Percentiles rank a stretch among this genome's conserved stretches.
phyloP scores from a whole-genome alignment of 495 filamentous ascomycete species.

The Barbatosphaeria neglecta region DNA sequence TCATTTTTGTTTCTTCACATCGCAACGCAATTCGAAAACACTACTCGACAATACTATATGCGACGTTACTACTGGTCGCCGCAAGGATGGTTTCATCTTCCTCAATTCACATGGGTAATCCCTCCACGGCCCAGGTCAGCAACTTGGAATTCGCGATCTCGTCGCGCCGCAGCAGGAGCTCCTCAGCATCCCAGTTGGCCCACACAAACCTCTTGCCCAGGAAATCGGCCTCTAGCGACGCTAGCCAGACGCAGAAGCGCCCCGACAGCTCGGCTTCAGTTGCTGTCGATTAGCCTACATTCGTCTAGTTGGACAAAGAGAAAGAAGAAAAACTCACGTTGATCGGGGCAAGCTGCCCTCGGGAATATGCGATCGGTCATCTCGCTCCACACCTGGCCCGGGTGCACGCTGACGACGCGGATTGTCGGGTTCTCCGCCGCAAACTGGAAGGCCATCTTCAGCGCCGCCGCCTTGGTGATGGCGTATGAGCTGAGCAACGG shows the following conservation, averaged over 20 bases:
- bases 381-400: constrained; percentile 3
- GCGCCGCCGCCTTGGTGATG: constrained; percentile 1
- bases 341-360: constrained; percentile 1
- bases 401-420: constrained; percentile 3
- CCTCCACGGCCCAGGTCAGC: constrained; percentile 9
- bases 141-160: constrained; percentile 21
- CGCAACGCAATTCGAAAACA: no score
- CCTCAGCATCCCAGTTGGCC: constrained; percentile 46
- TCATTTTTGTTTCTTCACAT: no score
- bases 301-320: not conserved
- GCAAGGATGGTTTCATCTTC: no score
- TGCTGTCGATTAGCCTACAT: not conserved
- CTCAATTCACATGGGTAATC: constrained; percentile 1
- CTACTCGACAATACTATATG: no score
- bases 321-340: not conserved
- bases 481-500: not conserved
- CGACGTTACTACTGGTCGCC: no score
- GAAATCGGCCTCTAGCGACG: constrained; percentile 35
- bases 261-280: constrained; percentile 25
- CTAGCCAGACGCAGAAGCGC: constrained; percentile 38
- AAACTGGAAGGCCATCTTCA: constrained; percentile 1
- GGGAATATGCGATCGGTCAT: not conserved
- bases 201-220: constrained; percentile 37
- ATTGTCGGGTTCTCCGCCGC: not conserved
- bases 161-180: constrained; percentile 26